phyloP scores from a whole-genome alignment of 345 rosid genomes.

The Brassica rapa region DNA sequence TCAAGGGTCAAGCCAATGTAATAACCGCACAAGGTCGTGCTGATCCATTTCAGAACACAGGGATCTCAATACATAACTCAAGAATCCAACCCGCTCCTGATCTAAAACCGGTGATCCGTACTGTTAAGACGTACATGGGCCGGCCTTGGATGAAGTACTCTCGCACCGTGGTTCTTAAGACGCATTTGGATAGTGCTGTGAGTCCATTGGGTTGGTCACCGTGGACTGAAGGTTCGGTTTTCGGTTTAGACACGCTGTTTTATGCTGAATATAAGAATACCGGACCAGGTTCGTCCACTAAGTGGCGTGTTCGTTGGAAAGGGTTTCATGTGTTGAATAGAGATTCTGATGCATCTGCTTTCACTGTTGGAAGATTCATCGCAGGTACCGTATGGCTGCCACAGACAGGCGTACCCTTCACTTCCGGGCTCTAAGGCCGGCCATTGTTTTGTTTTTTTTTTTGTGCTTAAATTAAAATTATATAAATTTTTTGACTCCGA shows the following conservation, averaged over 20 bases:
- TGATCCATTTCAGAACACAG: constrained; percentile 85
- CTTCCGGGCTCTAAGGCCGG: constrained; percentile 45
- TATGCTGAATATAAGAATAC: constrained; percentile 69
- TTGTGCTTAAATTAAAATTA: not conserved
- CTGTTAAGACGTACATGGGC: constrained; percentile 66
- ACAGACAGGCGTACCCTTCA: constrained; percentile 56
- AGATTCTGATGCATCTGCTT: constrained; percentile 47
- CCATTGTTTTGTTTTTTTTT: not conserved
- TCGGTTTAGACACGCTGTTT: constrained; percentile 58
- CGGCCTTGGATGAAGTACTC: constrained; percentile 87
- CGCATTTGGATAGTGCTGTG: constrained; percentile 60
- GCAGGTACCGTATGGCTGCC: constrained; percentile 65
- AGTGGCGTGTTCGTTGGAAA: constrained; percentile 61
- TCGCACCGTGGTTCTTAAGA: constrained; percentile 55
- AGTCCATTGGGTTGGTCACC: constrained; percentile 78
- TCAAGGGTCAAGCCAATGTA: constrained; percentile 56
- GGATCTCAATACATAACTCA: constrained; percentile 77
- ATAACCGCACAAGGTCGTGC: constrained; percentile 85
- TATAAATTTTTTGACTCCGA: constrained; percentile 2
- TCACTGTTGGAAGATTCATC: constrained; percentile 55
- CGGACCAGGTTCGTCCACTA: constrained; percentile 66
- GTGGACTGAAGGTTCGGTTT: constrained; percentile 53
- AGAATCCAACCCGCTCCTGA: constrained; percentile 69
- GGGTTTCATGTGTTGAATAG: constrained; percentile 65
- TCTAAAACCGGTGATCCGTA: constrained; percentile 55